Conservation (phyloP, 352 stramenopile species). For the Pythium dissotocum region DNA sequence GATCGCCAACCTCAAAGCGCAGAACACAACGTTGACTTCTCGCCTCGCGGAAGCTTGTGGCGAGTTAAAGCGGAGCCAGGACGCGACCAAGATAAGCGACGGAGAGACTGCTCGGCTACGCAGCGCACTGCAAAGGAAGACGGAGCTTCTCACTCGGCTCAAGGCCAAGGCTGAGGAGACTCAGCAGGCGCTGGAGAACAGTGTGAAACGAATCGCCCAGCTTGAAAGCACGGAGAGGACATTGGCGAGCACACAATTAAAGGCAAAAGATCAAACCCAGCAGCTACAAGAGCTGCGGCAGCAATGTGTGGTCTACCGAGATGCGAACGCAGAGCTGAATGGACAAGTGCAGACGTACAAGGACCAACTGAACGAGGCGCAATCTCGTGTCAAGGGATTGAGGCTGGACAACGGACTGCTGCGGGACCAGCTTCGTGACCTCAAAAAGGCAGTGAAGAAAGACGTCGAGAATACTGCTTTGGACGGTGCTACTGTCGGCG, state of each 20-base stretch:
- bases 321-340: constrained; percentile 42
- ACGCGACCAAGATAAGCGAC: constrained; percentile 16
- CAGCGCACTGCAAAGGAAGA: constrained; percentile 47
- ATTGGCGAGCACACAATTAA: constrained; percentile 29
- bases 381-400: constrained; percentile 38
- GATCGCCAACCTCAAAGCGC: constrained; percentile 33
- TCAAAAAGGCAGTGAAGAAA: constrained; percentile 23
- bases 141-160: constrained; percentile 43
- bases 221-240: constrained; percentile 34
- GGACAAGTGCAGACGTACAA: constrained; percentile 39
- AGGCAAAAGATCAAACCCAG: constrained; percentile 43
- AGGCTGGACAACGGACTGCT: constrained; percentile 41
- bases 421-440: constrained; percentile 26
- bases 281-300: constrained; percentile 40
- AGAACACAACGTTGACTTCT: constrained; percentile 33
- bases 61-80: constrained; percentile 37
- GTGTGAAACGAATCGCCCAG: constrained; percentile 26
- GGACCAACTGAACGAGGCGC: constrained; percentile 23
- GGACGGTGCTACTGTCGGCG: neutral
- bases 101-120: constrained; percentile 38
- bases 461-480: neutral
- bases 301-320: constrained; percentile 29
- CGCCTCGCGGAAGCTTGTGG: constrained; percentile 33
- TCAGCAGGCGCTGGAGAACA: constrained; percentile 33
- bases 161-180: constrained; percentile 36